These are phyloP conservation scores for Cordyceps pruinosa DNA, from an alignment of 2,329 filamentous ascomycete species.

Conservation along the genomic window DNA sequence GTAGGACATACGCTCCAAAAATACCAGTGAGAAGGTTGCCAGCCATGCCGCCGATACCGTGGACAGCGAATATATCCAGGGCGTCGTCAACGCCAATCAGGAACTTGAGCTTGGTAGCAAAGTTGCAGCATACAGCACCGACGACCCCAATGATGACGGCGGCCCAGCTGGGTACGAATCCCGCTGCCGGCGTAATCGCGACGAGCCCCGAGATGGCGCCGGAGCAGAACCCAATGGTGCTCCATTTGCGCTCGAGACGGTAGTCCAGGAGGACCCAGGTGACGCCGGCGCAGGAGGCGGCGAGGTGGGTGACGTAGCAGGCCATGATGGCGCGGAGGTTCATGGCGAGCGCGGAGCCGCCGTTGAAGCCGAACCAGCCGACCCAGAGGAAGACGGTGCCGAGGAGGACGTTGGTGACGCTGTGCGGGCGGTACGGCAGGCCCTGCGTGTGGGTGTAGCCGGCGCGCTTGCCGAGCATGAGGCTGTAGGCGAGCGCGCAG, in stretches of 20 bases:
- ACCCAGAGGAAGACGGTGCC: conserved; percentile 80
- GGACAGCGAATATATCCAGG: conserved; percentile 86
- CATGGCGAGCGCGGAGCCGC: conserved; percentile 70
- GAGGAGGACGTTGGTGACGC: conserved; percentile 65
- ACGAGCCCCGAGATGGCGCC: conserved; percentile 83
- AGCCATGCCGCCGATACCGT: conserved; percentile 75
- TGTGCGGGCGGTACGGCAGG: conserved; percentile 63
- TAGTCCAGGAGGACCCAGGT: conserved; percentile 85
- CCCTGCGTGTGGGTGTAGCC: conserved; percentile 55
- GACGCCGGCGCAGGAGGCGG: conserved; percentile 73
- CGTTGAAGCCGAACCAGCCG: conserved; percentile 96
- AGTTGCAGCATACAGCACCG: conserved; percentile 67
- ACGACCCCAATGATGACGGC: conserved; percentile 52
- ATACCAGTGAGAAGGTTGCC: conserved; percentile 74
- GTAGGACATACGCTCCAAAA: conserved; percentile 56
- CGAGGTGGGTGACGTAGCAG: conserved; percentile 78
- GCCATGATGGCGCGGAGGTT: conserved; percentile 89
- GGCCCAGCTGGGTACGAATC: conserved; percentile 65
- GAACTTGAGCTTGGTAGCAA: conserved; percentile 77
- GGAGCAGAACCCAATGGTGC: conserved; percentile 87
- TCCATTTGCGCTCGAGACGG: conserved; percentile 88
- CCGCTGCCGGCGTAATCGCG: conserved; percentile 77
- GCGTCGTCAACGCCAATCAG: conserved; percentile 73
- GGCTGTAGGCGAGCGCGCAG: conserved; percentile 63
- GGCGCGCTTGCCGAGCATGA: conserved; percentile 64